A percentile compares a stretch with the other conserved stretches of the same genome.
phyloP scores from a whole-genome alignment of 148 eudicot genomes.

The Linanthus parryae region DNA sequence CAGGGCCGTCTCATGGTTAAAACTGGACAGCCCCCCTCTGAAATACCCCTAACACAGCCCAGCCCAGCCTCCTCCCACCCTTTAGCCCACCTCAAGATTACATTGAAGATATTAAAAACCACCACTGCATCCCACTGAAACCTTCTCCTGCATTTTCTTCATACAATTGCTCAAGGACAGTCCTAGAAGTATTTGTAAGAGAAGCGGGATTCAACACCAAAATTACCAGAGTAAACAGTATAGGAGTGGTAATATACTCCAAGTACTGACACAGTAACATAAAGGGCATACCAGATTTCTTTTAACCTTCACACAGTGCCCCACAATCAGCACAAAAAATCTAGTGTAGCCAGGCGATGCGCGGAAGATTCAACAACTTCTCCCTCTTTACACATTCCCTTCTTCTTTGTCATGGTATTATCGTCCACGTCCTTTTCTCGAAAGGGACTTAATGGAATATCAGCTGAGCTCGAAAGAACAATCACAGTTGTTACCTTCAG shows the following conservation, averaged over 20 bases:
- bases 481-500: too few relatives aligned
- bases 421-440: constrained; percentile 27
- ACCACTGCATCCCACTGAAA: constrained; percentile 57
- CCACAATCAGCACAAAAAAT: constrained; percentile 99
- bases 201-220: too few relatives aligned
- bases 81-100: constrained; percentile 87
- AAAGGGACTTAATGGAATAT: constrained; percentile 46
- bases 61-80: too few relatives aligned
- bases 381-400: too few relatives aligned
- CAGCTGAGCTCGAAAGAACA: constrained; percentile 72
- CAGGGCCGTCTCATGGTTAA: too few relatives aligned
- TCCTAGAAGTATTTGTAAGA: constrained; percentile 67
- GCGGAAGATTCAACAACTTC: constrained; percentile 20
- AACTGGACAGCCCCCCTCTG: too few relatives aligned
- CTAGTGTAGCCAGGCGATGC: constrained; percentile 56
- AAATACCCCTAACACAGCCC: too few relatives aligned
- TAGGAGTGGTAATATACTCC: too few relatives aligned
- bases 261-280: too few relatives aligned
- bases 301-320: constrained; percentile 90
- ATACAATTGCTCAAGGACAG: constrained; percentile 80
- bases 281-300: constrained; percentile 67
- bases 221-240: too few relatives aligned
- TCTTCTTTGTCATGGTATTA: constrained; percentile 26
- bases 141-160: constrained; percentile 98
- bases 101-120: constrained; percentile 84